phyloP scores from a whole-genome alignment of 805 yeast genomes.

The Ogataea pilisensis region DNA sequence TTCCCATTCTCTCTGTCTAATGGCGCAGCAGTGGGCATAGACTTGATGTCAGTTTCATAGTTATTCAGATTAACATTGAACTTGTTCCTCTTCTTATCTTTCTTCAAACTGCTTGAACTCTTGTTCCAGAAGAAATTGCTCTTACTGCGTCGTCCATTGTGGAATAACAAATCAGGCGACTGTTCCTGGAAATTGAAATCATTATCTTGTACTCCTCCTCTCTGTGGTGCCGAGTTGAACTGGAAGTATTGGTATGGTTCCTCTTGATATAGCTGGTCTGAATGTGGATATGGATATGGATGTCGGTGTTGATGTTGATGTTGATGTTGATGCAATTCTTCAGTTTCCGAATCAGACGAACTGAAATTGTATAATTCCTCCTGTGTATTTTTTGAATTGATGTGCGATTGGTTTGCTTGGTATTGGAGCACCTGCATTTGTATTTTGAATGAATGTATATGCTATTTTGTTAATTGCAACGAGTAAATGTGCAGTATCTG shows the following conservation, averaged over 20 bases:
- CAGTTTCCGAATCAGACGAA: background rate
- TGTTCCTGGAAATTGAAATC: background rate
- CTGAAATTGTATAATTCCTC: no score
- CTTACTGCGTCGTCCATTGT: background rate
- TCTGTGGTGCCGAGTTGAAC: background rate
- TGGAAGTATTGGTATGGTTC: background rate
- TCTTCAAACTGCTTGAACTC: background rate
- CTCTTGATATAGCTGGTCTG: no score
- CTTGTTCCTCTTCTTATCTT: background rate
- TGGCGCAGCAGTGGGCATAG: conserved; percentile 25
- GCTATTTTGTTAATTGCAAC: no score
- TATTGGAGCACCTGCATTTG: no score
- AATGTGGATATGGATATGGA: no score
- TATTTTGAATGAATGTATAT: no score
- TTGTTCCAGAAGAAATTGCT: background rate
- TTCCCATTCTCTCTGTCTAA: conserved; percentile 17
- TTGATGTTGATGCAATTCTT: no score
- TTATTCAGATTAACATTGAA: conserved; percentile 5
- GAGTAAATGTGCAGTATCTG: no score
- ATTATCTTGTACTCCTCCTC: no score
- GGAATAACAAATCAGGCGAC: background rate
- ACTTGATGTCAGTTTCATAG: conserved; percentile 13
- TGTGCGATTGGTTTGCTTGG: no score
- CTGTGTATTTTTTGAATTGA: no score
- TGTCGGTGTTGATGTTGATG: no score